Evolutionary conservation across 2,329 filamentous ascomycete species (phyloP).

Genomic region (Niveomyces coronatus): DNA sequence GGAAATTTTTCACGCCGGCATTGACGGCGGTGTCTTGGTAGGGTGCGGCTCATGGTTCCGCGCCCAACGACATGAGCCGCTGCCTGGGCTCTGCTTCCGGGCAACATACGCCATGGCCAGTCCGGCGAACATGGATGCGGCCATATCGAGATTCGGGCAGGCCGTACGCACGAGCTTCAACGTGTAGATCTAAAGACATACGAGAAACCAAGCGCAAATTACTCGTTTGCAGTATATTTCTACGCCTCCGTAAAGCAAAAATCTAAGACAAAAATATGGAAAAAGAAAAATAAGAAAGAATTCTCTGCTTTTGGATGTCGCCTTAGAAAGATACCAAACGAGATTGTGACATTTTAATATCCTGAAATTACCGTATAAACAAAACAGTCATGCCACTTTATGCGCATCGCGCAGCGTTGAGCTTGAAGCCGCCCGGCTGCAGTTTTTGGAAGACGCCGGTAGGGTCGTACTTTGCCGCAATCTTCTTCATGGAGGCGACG

Average conservation of each 20-base stretch:
- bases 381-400: too few relatives aligned
- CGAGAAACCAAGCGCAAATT: too few relatives aligned
- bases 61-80: slow-evolving; percentile 53
- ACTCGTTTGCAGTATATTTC: too few relatives aligned
- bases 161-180: slow-evolving; percentile 46
- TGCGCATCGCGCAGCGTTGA: slow-evolving; percentile 5
- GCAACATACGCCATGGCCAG: slow-evolving; percentile 80
- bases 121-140: slow-evolving; percentile 57
- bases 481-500: slow-evolving; percentile 18
- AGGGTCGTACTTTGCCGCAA: slow-evolving; percentile 24
- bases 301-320: not conserved
- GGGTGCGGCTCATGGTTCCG: slow-evolving; percentile 88
- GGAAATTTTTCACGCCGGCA: slow-evolving; percentile 68
- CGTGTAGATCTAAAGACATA: not conserved
- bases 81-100: slow-evolving; percentile 70
- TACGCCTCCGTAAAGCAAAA: too few relatives aligned
- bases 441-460: slow-evolving; percentile 22
- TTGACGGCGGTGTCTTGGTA: slow-evolving; percentile 68
- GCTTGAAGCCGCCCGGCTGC: slow-evolving; percentile 20
- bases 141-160: slow-evolving; percentile 64
- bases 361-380: too few relatives aligned
- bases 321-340: not conserved
- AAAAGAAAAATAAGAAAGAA: not conserved
- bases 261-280: not conserved
- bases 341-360: too few relatives aligned